phyloP scores from a whole-genome alignment of 768 basidiomycete species.

The Rhodotorula babjevae region DNA sequence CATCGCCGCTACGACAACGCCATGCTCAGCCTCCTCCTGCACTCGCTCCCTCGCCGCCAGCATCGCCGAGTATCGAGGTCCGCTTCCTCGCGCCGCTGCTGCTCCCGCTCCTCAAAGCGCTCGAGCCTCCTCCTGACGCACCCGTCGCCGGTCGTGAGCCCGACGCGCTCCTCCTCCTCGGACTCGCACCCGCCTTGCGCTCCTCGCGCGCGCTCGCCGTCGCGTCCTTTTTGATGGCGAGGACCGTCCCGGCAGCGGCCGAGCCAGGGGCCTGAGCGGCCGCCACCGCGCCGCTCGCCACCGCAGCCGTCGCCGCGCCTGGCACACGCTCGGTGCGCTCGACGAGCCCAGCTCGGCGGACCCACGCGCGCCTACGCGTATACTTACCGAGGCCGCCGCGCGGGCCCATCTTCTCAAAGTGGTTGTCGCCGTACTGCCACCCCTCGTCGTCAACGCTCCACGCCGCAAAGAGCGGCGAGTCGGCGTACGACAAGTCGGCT shows the following conservation, averaged over 20 bases:
- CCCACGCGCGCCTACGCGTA: constrained; percentile 41
- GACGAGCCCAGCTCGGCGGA: constrained; percentile 40
- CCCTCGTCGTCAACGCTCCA: constrained; percentile 48
- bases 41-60: neutral
- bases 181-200: neutral
- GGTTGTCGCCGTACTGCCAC: constrained; percentile 53
- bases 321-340: constrained; percentile 36
- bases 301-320: neutral
- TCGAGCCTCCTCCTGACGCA: neutral
- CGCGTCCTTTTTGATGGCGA: neutral
- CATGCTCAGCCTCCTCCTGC: neutral
- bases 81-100: neutral
- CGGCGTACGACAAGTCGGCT: neutral
- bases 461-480: constrained; percentile 13
- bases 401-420: constrained; percentile 50
- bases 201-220: neutral
- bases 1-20: too few species aligned
- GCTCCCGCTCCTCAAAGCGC: neutral
- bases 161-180: neutral
- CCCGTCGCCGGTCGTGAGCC: neutral
- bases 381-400: constrained; percentile 49
- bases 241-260: neutral
- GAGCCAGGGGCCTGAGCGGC: too few species aligned
- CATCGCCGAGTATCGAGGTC: neutral
- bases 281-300: neutral